Evolutionary conservation across 2,329 filamentous ascomycete genomes (phyloP).

Genomic region (Parastagonospora nodorum): DNA sequence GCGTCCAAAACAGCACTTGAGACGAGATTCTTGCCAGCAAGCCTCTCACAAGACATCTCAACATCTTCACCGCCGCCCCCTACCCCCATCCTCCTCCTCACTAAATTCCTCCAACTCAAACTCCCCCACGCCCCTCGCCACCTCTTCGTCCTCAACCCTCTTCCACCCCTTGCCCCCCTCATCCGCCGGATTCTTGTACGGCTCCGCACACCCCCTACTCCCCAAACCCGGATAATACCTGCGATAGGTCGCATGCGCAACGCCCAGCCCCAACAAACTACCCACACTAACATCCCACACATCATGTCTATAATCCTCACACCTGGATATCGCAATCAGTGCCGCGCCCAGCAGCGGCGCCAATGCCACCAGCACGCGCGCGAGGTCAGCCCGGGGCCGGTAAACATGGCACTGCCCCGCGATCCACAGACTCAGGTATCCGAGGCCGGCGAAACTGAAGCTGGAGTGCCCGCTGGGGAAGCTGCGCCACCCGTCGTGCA

Average conservation of each 20-base stretch:
- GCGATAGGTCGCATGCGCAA: slow-evolving; percentile 64
- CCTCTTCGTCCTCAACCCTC: slow-evolving; percentile 54
- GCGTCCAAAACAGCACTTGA: too few relatives aligned
- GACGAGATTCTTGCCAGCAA: too few relatives aligned
- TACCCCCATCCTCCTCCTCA: slow-evolving; percentile 31
- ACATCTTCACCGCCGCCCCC: slow-evolving; percentile 21
- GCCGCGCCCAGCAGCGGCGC: slow-evolving; percentile 62
- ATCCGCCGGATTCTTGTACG: slow-evolving; percentile 52
- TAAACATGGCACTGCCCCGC: slow-evolving; percentile 68
- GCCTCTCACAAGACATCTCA: slow-evolving; percentile 8
- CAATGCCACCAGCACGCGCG: slow-evolving; percentile 59
- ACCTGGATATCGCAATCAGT: slow-evolving; percentile 65
- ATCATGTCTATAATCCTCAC: slow-evolving; percentile 69
- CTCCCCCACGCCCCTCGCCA: slow-evolving; percentile 37
- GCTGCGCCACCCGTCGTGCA: slow-evolving; percentile 83
- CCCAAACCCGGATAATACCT: slow-evolving; percentile 63
- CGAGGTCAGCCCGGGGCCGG: slow-evolving; percentile 62
- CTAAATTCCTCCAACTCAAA: slow-evolving; percentile 45
- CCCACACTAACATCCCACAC: slow-evolving; percentile 66
- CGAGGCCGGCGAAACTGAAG: slow-evolving; percentile 78
- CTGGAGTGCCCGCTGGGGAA: slow-evolving; percentile 82
- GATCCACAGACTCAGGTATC: slow-evolving; percentile 73
- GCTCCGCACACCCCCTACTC: slow-evolving; percentile 56
- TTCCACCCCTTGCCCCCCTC: slow-evolving; percentile 32
- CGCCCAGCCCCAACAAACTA: slow-evolving; percentile 57